Evolutionary conservation across 352 stramenopile genomes (phyloP).

Genomic region (Albugo candida): DNA sequence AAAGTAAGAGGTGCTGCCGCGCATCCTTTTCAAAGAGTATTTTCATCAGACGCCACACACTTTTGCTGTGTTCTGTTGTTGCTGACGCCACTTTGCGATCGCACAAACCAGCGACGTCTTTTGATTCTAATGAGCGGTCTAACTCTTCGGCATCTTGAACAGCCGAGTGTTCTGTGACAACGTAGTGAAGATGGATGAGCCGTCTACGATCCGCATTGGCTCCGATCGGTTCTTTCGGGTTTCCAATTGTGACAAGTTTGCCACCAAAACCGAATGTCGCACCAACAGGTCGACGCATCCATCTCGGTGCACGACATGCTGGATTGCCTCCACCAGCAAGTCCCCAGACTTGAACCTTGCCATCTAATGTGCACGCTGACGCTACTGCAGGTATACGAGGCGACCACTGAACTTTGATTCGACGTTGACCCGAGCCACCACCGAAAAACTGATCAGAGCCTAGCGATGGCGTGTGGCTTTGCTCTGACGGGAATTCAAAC

Average conservation of each 20-base stretch:
- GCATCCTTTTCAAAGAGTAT: conserved; percentile 90
- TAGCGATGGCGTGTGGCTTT: conserved; percentile 33
- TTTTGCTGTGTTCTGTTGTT: conserved; percentile 36
- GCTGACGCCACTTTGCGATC: conserved; percentile 66
- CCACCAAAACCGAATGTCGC: conserved; percentile 95
- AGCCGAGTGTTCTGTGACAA: conserved; percentile 63
- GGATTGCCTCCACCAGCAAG: conserved; percentile 56
- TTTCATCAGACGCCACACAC: conserved; percentile 85
- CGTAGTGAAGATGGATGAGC: conserved; percentile 60
- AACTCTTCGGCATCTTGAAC: conserved; percentile 78
- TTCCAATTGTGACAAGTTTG: conserved; percentile 81
- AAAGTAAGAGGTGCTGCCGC: conserved; percentile 84
- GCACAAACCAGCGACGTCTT: conserved; percentile 87
- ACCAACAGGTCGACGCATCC: conserved; percentile 78
- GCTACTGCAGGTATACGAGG: conserved; percentile 87
- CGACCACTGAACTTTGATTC: conserved; percentile 94
- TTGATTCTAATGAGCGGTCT: conserved; percentile 77
- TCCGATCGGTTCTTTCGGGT: conserved; percentile 26
- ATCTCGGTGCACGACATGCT: conserved; percentile 84
- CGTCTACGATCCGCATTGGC: conserved; percentile 39
- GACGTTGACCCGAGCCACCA: conserved; percentile 47
- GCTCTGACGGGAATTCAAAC: conserved; percentile 82
- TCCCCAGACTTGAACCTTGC: conserved; percentile 90
- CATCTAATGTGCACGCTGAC: conserved; percentile 92
- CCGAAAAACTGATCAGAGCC: conserved; percentile 57